Base-by-base conservation (phyloP, 805 yeast species). In the Brettanomyces custersianus region DNA sequence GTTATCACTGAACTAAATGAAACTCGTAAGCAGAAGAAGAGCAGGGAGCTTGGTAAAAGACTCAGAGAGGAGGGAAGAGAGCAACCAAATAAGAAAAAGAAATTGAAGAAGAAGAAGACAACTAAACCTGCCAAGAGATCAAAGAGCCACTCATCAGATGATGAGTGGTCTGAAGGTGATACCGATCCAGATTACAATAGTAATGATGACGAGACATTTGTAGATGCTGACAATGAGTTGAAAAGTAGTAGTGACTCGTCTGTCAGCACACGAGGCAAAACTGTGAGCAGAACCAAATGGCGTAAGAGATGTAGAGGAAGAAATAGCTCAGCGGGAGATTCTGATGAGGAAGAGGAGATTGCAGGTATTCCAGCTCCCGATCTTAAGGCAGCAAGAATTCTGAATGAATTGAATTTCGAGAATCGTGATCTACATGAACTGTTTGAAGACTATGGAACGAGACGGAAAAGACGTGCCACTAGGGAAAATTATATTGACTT, bases 341-440 rank as follows among this genome's bases (percentile, higher is more conserved):
- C 18, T 20, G 34, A 31, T 6, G 34, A 35, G 11, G 34, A 29
- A 20, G 33, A 30, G n/a, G 37, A 34, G 20, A 16, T 11, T 4
- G 20, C 26, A n/a, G 25, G 33, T 13, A 16, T 11, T 4, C 16
- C 26, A n/a, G 25, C 29, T 13, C 24, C 31, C 8, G 25, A 24
- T 16, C 8, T 23, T 11, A 13, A 34, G 26, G 10, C 15, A 13
- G 5, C 11, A 6, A 19, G 22, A 20, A 20, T 40, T n/a, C 33
- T 30, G 6, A 17, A 34, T 8, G 38, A 40, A 16, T 28, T 40
- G 20, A 24, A 36, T 19, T 40, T 31, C 31, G 42, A 37, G 9
- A 33, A 22, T 9, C 25, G 34, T 16, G 42, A 37, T 23, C 13
- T 30, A n/a, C 17, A 15, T 15, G 33, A 30, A 30, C 16, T 30